Evolutionary conservation across 2,329 filamentous ascomycete species (phyloP), one percentile per base, ranked within the genome.

Genomic region (Lojkania enalia): DNA sequence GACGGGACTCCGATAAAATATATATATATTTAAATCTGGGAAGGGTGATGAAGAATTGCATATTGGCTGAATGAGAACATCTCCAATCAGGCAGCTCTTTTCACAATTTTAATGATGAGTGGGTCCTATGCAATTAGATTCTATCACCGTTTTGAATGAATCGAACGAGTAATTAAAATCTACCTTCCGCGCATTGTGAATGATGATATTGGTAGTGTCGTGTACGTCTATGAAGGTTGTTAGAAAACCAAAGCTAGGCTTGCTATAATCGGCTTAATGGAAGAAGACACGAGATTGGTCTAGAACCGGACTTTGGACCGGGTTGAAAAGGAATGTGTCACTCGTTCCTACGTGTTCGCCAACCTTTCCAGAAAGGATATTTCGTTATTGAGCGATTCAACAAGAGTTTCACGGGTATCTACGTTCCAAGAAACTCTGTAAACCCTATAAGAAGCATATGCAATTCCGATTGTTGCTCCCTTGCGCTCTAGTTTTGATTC

Each of bases 151-250:
- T 38, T 74, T 73, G 54, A 83, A 84, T 33, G 74, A 77, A 20
- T 59, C 60, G 1, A 84, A 67, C 2, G 73, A 69, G 32, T 79
- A 67, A 16, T 74, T 75, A 69, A 84, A 84, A 61, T 84, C 83
- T 5, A 84, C 82, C 4, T 77, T 70, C 81, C 81, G 84, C 18
- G 81, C 81, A 12, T 79, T 72, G 59, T 84, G 81, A 48, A 86
- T 75, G 5, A 87, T 67, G 3, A 74, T 57, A 1, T 76, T 77
- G 1, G 73, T 61, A 35, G 74, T 67, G 2, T 47, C 46, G 2
- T 64, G 60, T 2, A 82, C 52, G 1, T 54, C 47, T 4, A 58
- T 44, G 51, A 77, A 76, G 0, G 61, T 54, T 0, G 54, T 38
- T 2, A 66, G 54, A 1, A 84, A 64, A 2, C 78, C 80, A 1